phyloP scores from a whole-genome alignment of 2,329 filamentous ascomycete genomes.

The Cladosporium sp. region DNA sequence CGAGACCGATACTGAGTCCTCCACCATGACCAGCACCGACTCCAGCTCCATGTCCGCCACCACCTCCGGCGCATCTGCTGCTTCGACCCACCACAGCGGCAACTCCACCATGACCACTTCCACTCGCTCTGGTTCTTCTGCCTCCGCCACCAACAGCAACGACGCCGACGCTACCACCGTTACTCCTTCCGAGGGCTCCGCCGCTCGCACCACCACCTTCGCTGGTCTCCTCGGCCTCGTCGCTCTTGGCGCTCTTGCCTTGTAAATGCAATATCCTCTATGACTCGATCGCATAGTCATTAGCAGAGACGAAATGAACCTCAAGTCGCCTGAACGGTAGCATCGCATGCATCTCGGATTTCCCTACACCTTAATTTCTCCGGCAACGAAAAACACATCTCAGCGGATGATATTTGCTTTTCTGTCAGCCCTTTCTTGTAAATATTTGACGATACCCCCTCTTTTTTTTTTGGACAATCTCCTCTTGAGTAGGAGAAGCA shows the following conservation, averaged over 20 bases:
- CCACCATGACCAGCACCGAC: conserved; percentile 22
- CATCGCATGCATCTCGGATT: no score
- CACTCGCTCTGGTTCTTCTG: background rate
- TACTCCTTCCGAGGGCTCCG: conserved; percentile 3
- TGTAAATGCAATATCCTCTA: conserved; percentile 14
- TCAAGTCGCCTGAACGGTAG: background rate
- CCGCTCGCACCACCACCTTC: conserved; percentile 22
- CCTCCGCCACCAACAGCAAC: background rate
- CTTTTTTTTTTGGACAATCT: background rate
- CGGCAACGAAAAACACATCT: no score
- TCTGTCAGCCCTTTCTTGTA: background rate
- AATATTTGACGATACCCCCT: background rate
- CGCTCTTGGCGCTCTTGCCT: conserved; percentile 25
- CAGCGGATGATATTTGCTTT: no score
- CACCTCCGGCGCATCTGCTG: conserved; percentile 20
- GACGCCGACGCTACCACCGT: background rate
- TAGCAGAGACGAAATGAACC: no score
- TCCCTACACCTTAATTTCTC: no score
- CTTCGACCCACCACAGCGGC: conserved; percentile 8
- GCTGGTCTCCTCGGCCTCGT: conserved; percentile 24
- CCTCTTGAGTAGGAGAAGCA: background rate
- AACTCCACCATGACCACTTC: conserved; percentile 7
- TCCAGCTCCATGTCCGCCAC: conserved; percentile 21
- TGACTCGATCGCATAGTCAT: no score
- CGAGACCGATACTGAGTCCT: conserved; percentile 18